Evolutionary conservation across 257 asterid species (phyloP).

Genomic region (Solanum etuberosum): DNA sequence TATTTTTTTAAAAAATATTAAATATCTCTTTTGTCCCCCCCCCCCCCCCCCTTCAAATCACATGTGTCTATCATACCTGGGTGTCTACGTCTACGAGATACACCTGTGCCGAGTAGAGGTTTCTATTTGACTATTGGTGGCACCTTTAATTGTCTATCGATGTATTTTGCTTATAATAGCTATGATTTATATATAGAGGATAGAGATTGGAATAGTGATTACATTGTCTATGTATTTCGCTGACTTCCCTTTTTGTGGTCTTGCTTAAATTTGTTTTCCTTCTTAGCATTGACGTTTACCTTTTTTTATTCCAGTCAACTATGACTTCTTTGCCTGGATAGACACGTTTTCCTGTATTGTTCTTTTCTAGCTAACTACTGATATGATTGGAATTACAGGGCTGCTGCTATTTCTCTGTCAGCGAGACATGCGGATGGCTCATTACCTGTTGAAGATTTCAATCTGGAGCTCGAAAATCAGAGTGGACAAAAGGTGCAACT

Average conservation of each 20-base stretch:
- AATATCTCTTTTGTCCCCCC: not conserved
- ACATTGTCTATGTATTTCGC: not conserved
- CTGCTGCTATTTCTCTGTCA: conserved; percentile 70
- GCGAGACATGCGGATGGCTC: conserved; percentile 81
- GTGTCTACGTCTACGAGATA: not conserved
- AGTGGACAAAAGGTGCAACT: conserved; percentile 73
- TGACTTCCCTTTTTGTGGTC: not conserved
- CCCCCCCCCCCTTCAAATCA: not conserved
- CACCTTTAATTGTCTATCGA: not conserved
- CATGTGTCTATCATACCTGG: no score
- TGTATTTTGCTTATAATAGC: not conserved
- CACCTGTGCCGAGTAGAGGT: not conserved
- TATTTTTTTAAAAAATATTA: not conserved
- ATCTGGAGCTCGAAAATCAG: conserved; percentile 90
- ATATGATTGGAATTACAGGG: conserved; percentile 28
- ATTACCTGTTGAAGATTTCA: conserved; percentile 82
- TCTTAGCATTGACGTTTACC: not conserved
- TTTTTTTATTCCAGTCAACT: not conserved
- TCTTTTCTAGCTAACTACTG: not conserved
- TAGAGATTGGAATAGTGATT: not conserved
- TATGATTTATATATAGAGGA: not conserved
- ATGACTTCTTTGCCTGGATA: not conserved
- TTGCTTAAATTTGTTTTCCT: not conserved
- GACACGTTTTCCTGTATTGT: not conserved
- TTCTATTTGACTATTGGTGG: not conserved